Conservation (phyloP, 805 yeast genomes). For the Saturnispora silvae region DNA sequence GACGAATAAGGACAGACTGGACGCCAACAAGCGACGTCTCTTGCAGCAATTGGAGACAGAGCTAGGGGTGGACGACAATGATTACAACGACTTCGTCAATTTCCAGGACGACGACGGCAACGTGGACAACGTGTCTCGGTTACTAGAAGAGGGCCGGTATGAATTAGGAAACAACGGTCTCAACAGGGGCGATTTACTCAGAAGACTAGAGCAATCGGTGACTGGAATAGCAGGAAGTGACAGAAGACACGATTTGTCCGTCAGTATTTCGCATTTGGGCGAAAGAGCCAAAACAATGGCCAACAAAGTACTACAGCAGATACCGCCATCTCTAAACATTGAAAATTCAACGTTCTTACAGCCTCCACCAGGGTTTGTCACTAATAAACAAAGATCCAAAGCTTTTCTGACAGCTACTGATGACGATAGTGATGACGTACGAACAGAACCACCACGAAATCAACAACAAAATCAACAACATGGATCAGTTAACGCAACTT, state of each 20-base stretch:
- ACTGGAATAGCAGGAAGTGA: slow-evolving; percentile 15
- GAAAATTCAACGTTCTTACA: slow-evolving; percentile 6
- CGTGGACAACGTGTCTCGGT: slow-evolving; percentile 18
- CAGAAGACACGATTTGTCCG: slow-evolving; percentile 15
- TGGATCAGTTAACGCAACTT: neutral
- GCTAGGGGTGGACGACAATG: slow-evolving; percentile 15
- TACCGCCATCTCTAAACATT: slow-evolving; percentile 15
- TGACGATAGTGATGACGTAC: too few relatives aligned
- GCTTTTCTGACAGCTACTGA: neutral
- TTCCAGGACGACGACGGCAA: too few relatives aligned
- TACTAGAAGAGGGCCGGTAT: slow-evolving; percentile 15
- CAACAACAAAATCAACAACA: neutral
- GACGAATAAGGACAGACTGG: neutral
- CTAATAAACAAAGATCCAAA: neutral
- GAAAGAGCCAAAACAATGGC: slow-evolving; percentile 22
- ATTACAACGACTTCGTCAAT: neutral
- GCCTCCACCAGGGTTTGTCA: slow-evolving; percentile 11
- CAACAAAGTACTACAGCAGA: slow-evolving; percentile 17
- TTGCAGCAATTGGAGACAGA: slow-evolving; percentile 18
- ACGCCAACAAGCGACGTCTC: slow-evolving; percentile 14
- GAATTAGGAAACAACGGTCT: neutral
- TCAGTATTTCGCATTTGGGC: slow-evolving; percentile 17
- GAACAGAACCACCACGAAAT: too few relatives aligned
- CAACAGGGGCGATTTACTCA: slow-evolving; percentile 7
- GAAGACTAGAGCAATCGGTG: slow-evolving; percentile 12